These are phyloP conservation scores for Neckera pumila DNA, from an alignment of 225 moss, liverwort and hornwort species.

Conservation along the genomic window DNA sequence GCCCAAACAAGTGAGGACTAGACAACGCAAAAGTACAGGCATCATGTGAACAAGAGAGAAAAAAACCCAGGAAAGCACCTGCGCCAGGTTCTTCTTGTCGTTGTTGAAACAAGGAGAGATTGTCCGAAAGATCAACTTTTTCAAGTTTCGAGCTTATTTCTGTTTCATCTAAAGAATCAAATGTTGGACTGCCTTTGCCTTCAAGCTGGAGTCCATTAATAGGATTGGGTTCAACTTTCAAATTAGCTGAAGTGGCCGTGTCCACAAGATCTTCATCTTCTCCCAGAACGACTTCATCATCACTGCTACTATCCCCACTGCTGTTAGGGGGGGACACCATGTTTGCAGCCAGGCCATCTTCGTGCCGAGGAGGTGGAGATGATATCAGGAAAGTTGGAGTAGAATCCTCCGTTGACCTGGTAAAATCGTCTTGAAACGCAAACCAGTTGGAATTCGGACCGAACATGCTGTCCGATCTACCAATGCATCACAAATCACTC, in stretches of 20 bases:
- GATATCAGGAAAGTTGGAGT: constrained; percentile 68
- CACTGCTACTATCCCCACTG: constrained; percentile 93
- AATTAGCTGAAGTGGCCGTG: constrained; percentile 70
- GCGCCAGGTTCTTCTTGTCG: constrained; percentile 12
- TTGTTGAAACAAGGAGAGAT: constrained; percentile 42
- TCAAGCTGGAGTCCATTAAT: constrained; percentile 34
- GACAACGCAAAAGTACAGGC: background rate
- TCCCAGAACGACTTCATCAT: constrained; percentile 88
- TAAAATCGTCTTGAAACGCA: constrained; percentile 78
- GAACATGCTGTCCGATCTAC: constrained; percentile 57
- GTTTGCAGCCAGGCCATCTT: constrained; percentile 55
- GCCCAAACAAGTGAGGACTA: background rate
- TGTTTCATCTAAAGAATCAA: constrained; percentile 30
- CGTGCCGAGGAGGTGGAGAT: constrained; percentile 53
- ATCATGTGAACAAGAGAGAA: background rate
- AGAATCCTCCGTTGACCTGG: constrained; percentile 67
- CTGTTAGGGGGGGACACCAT: constrained; percentile 68
- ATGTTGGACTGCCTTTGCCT: constrained; percentile 34
- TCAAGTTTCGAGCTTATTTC: constrained; percentile 55
- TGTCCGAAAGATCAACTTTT: constrained; percentile 59
- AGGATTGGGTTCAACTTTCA: constrained; percentile 20
- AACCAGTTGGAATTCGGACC: constrained; percentile 74
- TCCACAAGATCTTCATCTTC: constrained; percentile 90
- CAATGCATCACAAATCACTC: constrained; percentile 25
- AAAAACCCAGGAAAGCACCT: background rate